These are phyloP conservation scores for Metarhizium anisopliae DNA, from an alignment of 2,329 filamentous ascomycete species.

Conservation along the genomic window DNA sequence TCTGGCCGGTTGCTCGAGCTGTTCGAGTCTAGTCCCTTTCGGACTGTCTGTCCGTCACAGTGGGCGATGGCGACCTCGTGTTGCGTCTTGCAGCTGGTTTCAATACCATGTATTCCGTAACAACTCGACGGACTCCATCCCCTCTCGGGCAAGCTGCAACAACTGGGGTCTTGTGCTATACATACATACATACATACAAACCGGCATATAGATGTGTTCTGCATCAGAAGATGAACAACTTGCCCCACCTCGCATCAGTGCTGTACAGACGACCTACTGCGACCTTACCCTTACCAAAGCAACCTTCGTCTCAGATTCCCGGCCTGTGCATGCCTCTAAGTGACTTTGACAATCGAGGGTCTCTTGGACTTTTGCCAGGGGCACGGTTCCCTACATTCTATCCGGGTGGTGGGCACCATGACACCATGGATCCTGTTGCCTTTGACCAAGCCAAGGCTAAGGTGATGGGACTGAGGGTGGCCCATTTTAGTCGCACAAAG, in stretches of 20 bases:
- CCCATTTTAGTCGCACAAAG: neutral
- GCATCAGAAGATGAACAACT: neutral
- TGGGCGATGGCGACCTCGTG: neutral
- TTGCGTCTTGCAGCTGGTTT: slow-evolving; percentile 1
- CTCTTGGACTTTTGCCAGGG: neutral
- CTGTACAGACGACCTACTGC: neutral
- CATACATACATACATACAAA: neutral
- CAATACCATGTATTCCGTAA: neutral
- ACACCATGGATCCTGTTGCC: slow-evolving; percentile 1
- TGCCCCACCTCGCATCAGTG: neutral
- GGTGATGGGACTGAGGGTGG: neutral
- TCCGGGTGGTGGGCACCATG: slow-evolving; percentile 2
- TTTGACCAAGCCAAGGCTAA: slow-evolving; percentile 3
- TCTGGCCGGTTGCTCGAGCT: neutral
- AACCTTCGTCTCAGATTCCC: slow-evolving; percentile 12
- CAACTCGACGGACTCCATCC: neutral
- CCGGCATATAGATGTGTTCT: neutral
- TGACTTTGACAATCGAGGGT: slow-evolving; percentile 8
- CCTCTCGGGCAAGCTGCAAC: neutral
- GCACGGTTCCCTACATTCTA: slow-evolving; percentile 5
- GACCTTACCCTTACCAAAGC: slow-evolving; percentile 1
- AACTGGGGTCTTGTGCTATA: neutral
- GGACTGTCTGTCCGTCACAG: neutral
- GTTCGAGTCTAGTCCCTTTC: neutral
- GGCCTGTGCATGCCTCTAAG: slow-evolving; percentile 9